Conservation (phyloP, 441 rosid species). For the Erodium texanum region DNA sequence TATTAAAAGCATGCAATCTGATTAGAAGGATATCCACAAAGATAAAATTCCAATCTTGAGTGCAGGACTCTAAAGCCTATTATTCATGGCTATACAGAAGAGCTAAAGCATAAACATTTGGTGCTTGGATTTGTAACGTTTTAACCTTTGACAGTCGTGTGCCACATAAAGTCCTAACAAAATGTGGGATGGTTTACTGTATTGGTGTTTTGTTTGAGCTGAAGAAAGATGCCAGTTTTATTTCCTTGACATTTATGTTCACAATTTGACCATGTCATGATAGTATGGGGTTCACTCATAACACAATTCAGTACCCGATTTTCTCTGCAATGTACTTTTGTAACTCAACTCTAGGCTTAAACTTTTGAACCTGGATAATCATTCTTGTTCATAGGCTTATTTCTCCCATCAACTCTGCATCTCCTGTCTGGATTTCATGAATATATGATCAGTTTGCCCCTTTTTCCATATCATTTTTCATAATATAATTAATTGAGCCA, state of each 20-base stretch:
- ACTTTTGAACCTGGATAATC: not conserved
- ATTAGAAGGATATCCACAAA: not conserved
- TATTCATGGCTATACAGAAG: not conserved
- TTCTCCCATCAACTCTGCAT: not conserved
- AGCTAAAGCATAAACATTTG: not conserved
- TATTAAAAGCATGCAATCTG: not conserved
- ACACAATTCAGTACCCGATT: not conserved
- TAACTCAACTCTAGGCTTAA: not conserved
- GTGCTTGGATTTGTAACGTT: not conserved
- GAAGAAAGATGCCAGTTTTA: not conserved
- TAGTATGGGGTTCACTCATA: not conserved
- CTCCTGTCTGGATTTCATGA: not conserved
- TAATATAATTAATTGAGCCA: not conserved
- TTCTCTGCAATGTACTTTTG: not conserved
- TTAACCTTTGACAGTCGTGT: not conserved
- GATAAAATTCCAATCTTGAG: not conserved
- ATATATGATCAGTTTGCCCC: not conserved
- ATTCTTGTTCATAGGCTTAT: not conserved
- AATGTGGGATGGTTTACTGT: not conserved
- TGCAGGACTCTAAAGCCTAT: not conserved
- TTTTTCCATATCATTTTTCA: not conserved
- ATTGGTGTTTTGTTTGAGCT: not conserved
- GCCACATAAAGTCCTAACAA: not conserved
- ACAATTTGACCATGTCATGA: not conserved
- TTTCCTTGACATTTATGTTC: not conserved